A percentile compares a stretch with the other conserved stretches of the same genome.
phyloP scores from a whole-genome alignment of 371 early-diverging fungal species.

The Conidiobolus incongruus region DNA sequence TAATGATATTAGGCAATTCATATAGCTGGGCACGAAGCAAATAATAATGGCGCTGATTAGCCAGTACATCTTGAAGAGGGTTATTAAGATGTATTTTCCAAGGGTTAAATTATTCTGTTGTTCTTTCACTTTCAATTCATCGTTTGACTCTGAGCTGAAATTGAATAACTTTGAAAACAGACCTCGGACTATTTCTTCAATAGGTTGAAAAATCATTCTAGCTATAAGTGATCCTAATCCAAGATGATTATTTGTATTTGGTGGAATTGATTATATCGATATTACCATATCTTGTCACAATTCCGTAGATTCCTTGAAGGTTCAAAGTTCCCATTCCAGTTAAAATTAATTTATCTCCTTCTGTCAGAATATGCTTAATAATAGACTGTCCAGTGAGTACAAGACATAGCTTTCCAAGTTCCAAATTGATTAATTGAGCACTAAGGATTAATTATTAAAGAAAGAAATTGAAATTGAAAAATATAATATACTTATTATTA shows the following conservation, averaged over 20 bases:
- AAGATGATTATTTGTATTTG: too few species aligned
- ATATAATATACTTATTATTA: too few species aligned
- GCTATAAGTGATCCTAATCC: constrained; percentile 60
- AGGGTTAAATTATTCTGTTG: constrained; percentile 9
- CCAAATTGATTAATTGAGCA: too few species aligned
- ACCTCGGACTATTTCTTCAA: constrained; percentile 75
- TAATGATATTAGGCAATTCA: too few species aligned
- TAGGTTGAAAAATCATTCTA: constrained; percentile 74
- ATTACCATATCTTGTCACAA: too few species aligned
- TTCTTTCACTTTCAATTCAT: constrained; percentile 4
- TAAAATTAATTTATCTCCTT: constrained; percentile 83
- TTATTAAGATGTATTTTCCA: constrained; percentile 27
- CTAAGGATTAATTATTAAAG: too few species aligned
- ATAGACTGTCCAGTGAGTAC: constrained; percentile 68
- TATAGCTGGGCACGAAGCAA: constrained; percentile 66
- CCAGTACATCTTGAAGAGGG: constrained; percentile 48
- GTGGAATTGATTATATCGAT: too few species aligned
- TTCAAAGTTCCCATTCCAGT: constrained; percentile 23
- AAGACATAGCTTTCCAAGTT: constrained; percentile 29
- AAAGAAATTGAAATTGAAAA: too few species aligned
- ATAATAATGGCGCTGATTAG: constrained; percentile 58
- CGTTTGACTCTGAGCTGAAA: not conserved
- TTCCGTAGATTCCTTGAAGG: constrained; percentile 62
- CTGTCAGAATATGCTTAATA: constrained; percentile 78
- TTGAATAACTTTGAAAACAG: constrained; percentile 41